Conservation (phyloP, 2,329 filamentous ascomycete genomes). For the Aspergillus brasiliensis region DNA sequence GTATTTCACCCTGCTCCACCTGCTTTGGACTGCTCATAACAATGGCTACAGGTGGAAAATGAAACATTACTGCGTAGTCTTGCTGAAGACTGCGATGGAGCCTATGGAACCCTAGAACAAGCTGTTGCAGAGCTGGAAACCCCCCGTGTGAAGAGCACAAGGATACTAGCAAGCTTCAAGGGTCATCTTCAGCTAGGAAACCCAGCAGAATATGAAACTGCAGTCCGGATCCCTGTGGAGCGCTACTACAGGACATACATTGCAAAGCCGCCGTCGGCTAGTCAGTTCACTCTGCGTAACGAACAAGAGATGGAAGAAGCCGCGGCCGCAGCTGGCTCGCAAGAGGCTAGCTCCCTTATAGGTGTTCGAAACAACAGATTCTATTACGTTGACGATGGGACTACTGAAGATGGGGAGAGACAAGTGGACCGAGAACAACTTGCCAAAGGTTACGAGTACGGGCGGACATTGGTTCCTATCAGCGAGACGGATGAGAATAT, state of each 20-base stretch:
- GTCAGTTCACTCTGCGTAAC: constrained; percentile 66
- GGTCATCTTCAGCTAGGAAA: constrained; percentile 81
- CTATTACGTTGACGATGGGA: constrained; percentile 78
- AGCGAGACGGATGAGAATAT: constrained; percentile 83
- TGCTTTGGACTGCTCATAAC: neutral
- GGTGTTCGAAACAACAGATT: constrained; percentile 74
- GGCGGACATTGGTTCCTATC: constrained; percentile 87
- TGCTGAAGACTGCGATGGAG: constrained; percentile 68
- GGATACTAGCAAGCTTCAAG: constrained; percentile 76
- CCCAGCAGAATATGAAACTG: constrained; percentile 69
- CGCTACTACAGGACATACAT: constrained; percentile 85
- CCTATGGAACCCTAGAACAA: constrained; percentile 82
- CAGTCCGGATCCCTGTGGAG: constrained; percentile 82
- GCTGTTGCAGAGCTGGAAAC: constrained; percentile 78
- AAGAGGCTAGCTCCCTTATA: constrained; percentile 54
- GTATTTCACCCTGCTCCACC: constrained; percentile 39
- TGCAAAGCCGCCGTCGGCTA: constrained; percentile 73
- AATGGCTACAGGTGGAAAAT: constrained; percentile 60
- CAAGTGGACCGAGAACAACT: constrained; percentile 81
- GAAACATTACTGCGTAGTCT: constrained; percentile 69
- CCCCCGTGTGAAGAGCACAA: constrained; percentile 74
- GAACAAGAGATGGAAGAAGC: constrained; percentile 51
- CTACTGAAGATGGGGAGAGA: constrained; percentile 73
- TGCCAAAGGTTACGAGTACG: constrained; percentile 93
- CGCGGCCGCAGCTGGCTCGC: constrained; percentile 45